Percentiles rank a stretch among this genome's conserved stretches.
These are phyloP conservation scores for Aureobasidium melanogenum DNA, from an alignment of 2,329 filamentous ascomycete genomes.

Conservation along the genomic window DNA sequence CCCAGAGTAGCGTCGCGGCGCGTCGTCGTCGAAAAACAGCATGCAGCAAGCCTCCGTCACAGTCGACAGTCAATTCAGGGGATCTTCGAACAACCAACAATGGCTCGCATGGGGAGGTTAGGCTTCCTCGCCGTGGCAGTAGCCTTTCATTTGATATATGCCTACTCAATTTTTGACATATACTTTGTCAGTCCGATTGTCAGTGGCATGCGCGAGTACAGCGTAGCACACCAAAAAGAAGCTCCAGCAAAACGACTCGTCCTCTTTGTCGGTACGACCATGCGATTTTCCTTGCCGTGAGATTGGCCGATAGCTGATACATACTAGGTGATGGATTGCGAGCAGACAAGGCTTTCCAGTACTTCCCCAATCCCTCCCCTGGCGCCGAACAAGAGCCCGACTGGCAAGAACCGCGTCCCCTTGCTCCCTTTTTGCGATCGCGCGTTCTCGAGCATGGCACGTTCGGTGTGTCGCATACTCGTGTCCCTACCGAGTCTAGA, in stretches of 20 bases:
- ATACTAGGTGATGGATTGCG: slow-evolving; percentile 71
- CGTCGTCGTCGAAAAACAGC: slow-evolving; percentile 1
- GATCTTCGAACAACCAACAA: slow-evolving; percentile 18
- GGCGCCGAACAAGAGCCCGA: slow-evolving; percentile 47
- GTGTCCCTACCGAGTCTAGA: slow-evolving; percentile 91
- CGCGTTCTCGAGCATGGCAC: slow-evolving; percentile 82
- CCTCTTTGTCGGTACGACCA: slow-evolving; percentile 70
- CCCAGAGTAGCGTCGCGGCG: neutral
- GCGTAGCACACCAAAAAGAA: slow-evolving; percentile 59
- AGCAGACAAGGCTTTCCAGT: slow-evolving; percentile 96
- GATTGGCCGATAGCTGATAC: neutral
- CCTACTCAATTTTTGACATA: slow-evolving; percentile 94
- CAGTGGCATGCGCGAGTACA: slow-evolving; percentile 81
- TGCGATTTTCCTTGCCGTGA: neutral
- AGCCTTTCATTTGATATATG: slow-evolving; percentile 87
- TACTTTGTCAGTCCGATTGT: slow-evolving; percentile 98
- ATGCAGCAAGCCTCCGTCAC: neutral
- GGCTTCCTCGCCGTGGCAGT: slow-evolving; percentile 83
- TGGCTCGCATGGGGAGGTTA: slow-evolving; percentile 56
- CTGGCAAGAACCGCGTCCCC: slow-evolving; percentile 64
- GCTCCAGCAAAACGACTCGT: slow-evolving; percentile 85
- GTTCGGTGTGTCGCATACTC: slow-evolving; percentile 93
- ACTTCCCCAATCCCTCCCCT: slow-evolving; percentile 75
- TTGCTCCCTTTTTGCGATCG: slow-evolving; percentile 86
- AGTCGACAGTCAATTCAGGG: neutral